Evolutionary conservation across 306 rosid species (phyloP).

Genomic region (Sesbania bispinosa): DNA sequence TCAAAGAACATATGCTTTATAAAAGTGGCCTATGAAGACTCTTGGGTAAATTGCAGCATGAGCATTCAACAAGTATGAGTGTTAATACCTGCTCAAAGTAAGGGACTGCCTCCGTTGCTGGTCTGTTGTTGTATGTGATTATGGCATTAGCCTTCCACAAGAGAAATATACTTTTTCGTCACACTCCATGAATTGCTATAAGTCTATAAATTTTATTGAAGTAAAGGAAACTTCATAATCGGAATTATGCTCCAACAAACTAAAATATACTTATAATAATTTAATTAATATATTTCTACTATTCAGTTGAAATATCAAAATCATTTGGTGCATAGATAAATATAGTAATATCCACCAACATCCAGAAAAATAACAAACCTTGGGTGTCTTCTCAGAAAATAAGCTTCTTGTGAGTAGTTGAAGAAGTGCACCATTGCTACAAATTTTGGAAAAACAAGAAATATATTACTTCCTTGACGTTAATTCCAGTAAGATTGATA

Average conservation of each 20-base stretch:
- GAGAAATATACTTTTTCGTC: constrained; percentile 44
- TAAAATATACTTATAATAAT: neutral
- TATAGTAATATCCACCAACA: neutral
- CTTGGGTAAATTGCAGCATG: neutral
- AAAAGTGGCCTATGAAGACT: neutral
- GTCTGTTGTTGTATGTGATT: constrained; percentile 87
- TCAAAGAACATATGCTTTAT: no score
- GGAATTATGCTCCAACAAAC: constrained; percentile 20
- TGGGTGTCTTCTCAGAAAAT: constrained; percentile 47
- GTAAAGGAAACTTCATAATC: constrained; percentile 26
- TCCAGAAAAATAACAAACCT: constrained; percentile 41
- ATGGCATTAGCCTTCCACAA: constrained; percentile 84
- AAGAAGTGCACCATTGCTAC: constrained; percentile 54
- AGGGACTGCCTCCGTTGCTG: constrained; percentile 97
- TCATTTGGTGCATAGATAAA: neutral
- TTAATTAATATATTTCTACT: neutral
- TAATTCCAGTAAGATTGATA: constrained; percentile 29
- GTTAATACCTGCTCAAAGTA: constrained; percentile 89
- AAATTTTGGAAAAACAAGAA: constrained; percentile 9
- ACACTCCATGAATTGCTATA: constrained; percentile 36
- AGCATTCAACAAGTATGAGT: neutral
- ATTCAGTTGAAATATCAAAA: neutral
- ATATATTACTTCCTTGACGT: neutral
- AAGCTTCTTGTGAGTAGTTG: constrained; percentile 49
- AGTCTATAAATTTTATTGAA: constrained; percentile 20